A percentile compares a stretch with the other conserved stretches of the same genome.
phyloP scores from a whole-genome alignment of 495 filamentous ascomycete species.

The Hypoxylon intermedium region DNA sequence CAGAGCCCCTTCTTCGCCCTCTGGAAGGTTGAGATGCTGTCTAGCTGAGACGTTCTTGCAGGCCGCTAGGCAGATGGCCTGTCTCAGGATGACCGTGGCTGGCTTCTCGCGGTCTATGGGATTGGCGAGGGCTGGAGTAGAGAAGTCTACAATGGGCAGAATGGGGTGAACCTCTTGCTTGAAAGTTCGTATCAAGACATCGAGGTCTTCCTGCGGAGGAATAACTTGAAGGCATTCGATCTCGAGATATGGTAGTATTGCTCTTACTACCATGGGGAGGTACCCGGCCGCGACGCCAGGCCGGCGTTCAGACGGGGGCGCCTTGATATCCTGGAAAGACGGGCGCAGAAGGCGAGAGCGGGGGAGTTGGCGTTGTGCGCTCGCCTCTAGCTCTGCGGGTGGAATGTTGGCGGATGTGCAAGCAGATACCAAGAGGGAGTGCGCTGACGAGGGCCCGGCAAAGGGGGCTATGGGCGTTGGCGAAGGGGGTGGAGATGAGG shows the following conservation, averaged over 20 bases:
- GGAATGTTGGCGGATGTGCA: neutral
- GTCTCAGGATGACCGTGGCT: conserved; percentile 35
- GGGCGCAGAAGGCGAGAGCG: conserved; percentile 18
- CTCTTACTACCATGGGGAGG: conserved; percentile 22
- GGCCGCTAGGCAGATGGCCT: conserved; percentile 49
- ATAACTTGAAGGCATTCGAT: conserved; percentile 37
- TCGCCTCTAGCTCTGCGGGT: neutral
- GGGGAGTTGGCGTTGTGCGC: conserved; percentile 6
- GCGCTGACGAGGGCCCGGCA: conserved; percentile 22
- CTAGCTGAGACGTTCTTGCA: conserved; percentile 47
- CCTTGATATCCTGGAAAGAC: conserved; percentile 32
- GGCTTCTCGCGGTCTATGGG: conserved; percentile 18
- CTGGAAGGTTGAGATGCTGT: conserved; percentile 40
- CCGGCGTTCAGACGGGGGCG: conserved; percentile 21
- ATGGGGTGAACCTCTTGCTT: conserved; percentile 45
- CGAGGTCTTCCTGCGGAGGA: conserved; percentile 28
- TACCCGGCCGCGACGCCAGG: conserved; percentile 15
- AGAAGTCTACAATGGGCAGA: conserved; percentile 41
- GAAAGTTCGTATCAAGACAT: conserved; percentile 38
- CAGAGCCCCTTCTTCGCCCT: conserved; percentile 1
- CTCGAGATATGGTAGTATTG: conserved; percentile 37
- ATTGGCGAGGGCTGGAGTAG: conserved; percentile 9
- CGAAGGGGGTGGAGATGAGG: neutral
- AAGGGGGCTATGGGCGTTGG: conserved; percentile 8
- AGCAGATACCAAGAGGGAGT: conserved; percentile 12